Base-by-base conservation (phyloP, 495 filamentous ascomycete species). In the Aspergillus olivimuriae region DNA sequence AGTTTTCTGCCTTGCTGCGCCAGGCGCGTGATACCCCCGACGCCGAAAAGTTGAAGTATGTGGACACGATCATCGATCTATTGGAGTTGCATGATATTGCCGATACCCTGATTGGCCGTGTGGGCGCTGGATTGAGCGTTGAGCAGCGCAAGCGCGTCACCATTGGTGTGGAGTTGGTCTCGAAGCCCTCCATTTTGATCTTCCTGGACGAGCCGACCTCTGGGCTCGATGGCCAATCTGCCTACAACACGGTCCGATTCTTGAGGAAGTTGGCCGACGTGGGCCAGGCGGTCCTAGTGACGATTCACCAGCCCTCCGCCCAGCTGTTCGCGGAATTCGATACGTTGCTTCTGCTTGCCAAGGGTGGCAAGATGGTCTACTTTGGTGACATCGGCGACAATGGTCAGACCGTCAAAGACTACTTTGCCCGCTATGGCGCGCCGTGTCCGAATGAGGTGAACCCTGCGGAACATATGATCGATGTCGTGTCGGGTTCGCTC, bases 401-500 rank as follows among this genome's bases (percentile, higher is more conserved):
- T 44, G 73, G 68, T 14, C 50, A 63, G 4, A 65, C 57, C 53
- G 69, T 48, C 63, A 81, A 55, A 72, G 68, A 62, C 82, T 94
- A 94, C 62, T 95, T 95, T 50, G 77, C 81, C 53, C 71, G 76
- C 36, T 81, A 89, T 55, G 82, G 86, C 21, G 86, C 83, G 3
- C 66, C 75, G 11, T 95, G 88, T 60, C 85, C 85, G 1, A 43
- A 67, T 2, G 77, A 82, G 6, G 80, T 82, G 10, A 97, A 76
- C 44, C 89, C 89, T 14, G 90, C 90, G 6, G 91, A 95, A 57
- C 89, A 86, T 76, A 94, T 96, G 86, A 74, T 96, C 31, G 88
- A 94, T 50, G 84, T 87, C 43, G 91, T 89, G 35, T 63, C 63
- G 7, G 65, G 65, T 2, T 30, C 55, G 10, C 51, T 65, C 1